These are phyloP conservation scores for Pyronema omphalodes DNA, from an alignment of 495 filamentous ascomycete genomes.

Conservation along the genomic window DNA sequence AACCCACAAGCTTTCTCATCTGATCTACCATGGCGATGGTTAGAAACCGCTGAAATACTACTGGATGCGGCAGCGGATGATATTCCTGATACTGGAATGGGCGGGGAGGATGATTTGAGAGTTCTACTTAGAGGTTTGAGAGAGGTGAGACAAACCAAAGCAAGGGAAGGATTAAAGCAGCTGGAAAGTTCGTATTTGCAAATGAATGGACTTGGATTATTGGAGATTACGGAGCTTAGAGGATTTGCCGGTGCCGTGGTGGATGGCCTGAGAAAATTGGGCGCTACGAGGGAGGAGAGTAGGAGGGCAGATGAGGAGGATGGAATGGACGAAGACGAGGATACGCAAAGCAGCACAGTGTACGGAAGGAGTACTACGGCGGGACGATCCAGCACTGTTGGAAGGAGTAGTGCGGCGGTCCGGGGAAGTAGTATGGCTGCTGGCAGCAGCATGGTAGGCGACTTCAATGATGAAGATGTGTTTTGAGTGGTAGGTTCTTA, in stretches of 20 bases:
- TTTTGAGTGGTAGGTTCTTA: not conserved
- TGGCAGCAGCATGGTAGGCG: not conserved
- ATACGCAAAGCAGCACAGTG: slow-evolving; percentile 17
- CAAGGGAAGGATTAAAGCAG: slow-evolving; percentile 51
- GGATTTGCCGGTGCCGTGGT: slow-evolving; percentile 71
- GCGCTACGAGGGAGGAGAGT: slow-evolving; percentile 36
- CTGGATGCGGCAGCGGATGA: slow-evolving; percentile 74
- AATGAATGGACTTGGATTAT: slow-evolving; percentile 68
- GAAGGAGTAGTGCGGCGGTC: slow-evolving; percentile 1
- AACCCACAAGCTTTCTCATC: slow-evolving; percentile 51
- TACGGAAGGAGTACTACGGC: slow-evolving; percentile 3
- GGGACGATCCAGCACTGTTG: not conserved
- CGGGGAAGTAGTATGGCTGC: not conserved
- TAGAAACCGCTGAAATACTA: slow-evolving; percentile 70
- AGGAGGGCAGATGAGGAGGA: slow-evolving; percentile 39
- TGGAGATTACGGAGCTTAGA: slow-evolving; percentile 78
- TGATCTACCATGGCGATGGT: slow-evolving; percentile 81
- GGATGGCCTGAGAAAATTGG: slow-evolving; percentile 61
- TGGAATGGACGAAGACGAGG: slow-evolving; percentile 32
- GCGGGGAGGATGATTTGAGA: slow-evolving; percentile 29
- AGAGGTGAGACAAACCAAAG: slow-evolving; percentile 78
- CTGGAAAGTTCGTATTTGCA: slow-evolving; percentile 41
- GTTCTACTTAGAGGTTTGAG: slow-evolving; percentile 62
- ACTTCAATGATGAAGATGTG: slow-evolving; percentile 1
- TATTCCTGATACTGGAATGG: slow-evolving; percentile 52